Conservation (phyloP, 257 asterid genomes). For the Ajuga chamaepitys region DNA sequence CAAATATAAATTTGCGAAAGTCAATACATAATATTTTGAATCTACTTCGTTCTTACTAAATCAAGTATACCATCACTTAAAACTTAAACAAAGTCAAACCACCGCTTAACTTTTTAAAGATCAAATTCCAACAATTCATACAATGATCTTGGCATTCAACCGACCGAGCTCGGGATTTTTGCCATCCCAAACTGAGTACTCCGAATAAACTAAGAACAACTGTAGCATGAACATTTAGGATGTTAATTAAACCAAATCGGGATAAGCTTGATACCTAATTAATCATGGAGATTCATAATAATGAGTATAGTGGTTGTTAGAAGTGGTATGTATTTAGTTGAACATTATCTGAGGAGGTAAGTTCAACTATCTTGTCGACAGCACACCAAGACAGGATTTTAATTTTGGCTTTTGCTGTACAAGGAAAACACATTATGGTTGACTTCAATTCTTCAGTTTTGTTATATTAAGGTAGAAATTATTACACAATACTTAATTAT, state of each 20-base stretch:
- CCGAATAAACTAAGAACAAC: neutral
- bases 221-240: neutral
- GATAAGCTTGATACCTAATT: neutral
- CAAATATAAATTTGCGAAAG: too few relatives aligned
- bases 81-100: too few relatives aligned
- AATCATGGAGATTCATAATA: neutral
- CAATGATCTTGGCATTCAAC: too few relatives aligned
- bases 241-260: neutral
- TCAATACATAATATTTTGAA: too few relatives aligned
- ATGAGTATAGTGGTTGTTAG: neutral
- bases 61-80: too few relatives aligned
- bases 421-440: neutral
- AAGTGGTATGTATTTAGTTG: neutral
- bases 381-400: neutral
- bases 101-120: too few relatives aligned
- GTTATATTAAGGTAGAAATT: too few relatives aligned
- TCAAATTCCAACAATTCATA: too few relatives aligned
- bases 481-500: too few relatives aligned
- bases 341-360: neutral
- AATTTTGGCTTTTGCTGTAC: neutral
- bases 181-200: too few relatives aligned
- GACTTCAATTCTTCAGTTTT: neutral
- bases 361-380: neutral
- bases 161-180: too few relatives aligned
- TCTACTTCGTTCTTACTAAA: too few relatives aligned